These are phyloP conservation scores for Alternaria dauci DNA, from an alignment of 2,329 filamentous ascomycete species.

Conservation along the genomic window DNA sequence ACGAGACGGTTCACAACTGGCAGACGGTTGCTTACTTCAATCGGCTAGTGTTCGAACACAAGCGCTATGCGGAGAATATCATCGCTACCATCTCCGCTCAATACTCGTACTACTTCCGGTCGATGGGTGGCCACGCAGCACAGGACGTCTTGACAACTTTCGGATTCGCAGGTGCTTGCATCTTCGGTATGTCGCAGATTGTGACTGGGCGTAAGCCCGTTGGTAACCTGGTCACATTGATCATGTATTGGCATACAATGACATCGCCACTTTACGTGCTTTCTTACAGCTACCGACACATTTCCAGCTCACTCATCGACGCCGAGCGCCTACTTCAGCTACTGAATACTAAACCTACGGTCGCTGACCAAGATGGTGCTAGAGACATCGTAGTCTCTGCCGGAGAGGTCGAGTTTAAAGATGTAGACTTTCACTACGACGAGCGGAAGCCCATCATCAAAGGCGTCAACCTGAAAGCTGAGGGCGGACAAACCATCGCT, in stretches of 20 bases:
- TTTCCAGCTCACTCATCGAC: constrained; percentile 67
- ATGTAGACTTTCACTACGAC: constrained; percentile 66
- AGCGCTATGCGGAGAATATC: constrained; percentile 57
- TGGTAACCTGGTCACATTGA: constrained; percentile 70
- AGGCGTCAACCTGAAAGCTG: constrained; percentile 59
- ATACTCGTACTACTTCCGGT: constrained; percentile 45
- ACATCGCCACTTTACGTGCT: constrained; percentile 61
- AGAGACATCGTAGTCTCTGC: constrained; percentile 54
- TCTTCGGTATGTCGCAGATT: constrained; percentile 65
- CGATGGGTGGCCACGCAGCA: constrained; percentile 47
- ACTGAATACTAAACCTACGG: constrained; percentile 65
- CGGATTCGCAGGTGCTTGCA: constrained; percentile 59
- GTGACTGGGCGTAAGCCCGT: constrained; percentile 59
- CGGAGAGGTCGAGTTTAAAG: constrained; percentile 63
- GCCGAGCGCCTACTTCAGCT: constrained; percentile 69
- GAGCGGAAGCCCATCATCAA: constrained; percentile 61
- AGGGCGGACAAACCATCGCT: constrained; percentile 65
- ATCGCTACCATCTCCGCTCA: constrained; percentile 49
- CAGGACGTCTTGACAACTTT: constrained; percentile 60
- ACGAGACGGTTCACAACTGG: constrained; percentile 68
- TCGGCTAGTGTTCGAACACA: constrained; percentile 61
- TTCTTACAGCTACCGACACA: constrained; percentile 58
- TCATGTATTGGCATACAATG: constrained; percentile 68
- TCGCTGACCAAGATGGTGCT: constrained; percentile 55
- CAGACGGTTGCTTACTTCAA: constrained; percentile 69